These are phyloP conservation scores for Immersiella caudata DNA, from an alignment of 495 filamentous ascomycete species.

Conservation along the genomic window DNA sequence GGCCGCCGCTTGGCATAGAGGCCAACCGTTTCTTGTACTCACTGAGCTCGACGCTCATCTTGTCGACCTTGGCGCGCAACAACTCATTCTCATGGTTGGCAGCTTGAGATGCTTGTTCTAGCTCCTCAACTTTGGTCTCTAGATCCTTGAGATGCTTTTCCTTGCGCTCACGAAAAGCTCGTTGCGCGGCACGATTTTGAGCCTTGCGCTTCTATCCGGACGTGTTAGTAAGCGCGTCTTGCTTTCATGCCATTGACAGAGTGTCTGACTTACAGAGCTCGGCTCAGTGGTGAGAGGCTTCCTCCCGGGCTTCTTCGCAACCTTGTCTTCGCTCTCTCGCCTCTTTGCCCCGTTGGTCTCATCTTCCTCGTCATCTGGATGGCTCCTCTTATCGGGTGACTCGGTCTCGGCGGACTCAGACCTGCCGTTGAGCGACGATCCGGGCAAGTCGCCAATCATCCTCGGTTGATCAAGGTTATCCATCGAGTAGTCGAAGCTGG, in stretches of 20 bases:
- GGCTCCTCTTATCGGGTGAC: constrained; percentile 80
- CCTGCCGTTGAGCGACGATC: constrained; percentile 46
- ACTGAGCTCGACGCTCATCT: constrained; percentile 78
- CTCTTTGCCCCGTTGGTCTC: constrained; percentile 70
- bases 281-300: constrained; percentile 96
- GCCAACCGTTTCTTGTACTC: constrained; percentile 89
- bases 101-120: constrained; percentile 83
- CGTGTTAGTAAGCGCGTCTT: constrained; percentile 46
- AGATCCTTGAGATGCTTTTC: constrained; percentile 96
- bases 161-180: constrained; percentile 96
- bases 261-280: constrained; percentile 77
- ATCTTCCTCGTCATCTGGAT: constrained; percentile 70
- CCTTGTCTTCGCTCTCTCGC: constrained; percentile 73
- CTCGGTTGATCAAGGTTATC: constrained; percentile 67
- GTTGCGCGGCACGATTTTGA: constrained; percentile 94
- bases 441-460: constrained; percentile 79
- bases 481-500: constrained; percentile 63
- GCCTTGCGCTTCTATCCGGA: constrained; percentile 90
- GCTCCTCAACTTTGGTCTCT: constrained; percentile 88
- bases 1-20: constrained; percentile 47
- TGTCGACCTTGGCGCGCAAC: constrained; percentile 82
- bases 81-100: constrained; percentile 85
- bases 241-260: constrained; percentile 5
- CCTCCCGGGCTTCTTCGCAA: constrained; percentile 90
- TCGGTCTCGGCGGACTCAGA: constrained; percentile 66